Evolutionary conservation across 768 basidiomycete species (phyloP), one percentile per base, ranked within the genome.

Genomic region (Suillus lakei): DNA sequence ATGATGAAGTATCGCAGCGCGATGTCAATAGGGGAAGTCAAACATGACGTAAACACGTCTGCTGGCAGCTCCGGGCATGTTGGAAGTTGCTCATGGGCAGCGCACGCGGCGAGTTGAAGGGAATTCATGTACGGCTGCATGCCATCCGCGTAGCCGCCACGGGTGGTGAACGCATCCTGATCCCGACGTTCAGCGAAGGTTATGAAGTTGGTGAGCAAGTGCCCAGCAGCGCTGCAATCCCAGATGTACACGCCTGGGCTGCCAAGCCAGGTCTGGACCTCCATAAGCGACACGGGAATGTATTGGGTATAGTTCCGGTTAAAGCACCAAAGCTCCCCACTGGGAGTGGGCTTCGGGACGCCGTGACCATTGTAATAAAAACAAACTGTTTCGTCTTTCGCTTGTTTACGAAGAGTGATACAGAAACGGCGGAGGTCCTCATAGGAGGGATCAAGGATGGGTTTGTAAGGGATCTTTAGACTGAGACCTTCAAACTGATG

Each of bases 301-400:
- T 99, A 99, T 77, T 99, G 97, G 0, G 98, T 98, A 77, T 99
- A 99, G 70, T 88, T 92, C 72, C 90, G 85, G 78, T 99, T 99
- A 82, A 99, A 99, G 63, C 98, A 96, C 98, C 98, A 99, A 61
- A 99, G 85, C 78, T 99, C 98, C 28, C 98, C 93, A 68, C 93
- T 96, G 0, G 92, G 84, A 0, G 98, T 99, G 13, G 98, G 98
- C 72, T 94, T 96, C 2, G 97, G 97, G 26, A 99, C 98, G 28
- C 98, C 98, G 67, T 99, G 98, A 3, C 98, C 98, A 68, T 99
- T 99, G 80, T 99, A 99, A 78, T 99, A 95, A 78, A 99, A 97
- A 34, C 98, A 82, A 8, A 95, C 90, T 2, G 98, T 90, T 73
- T 99, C 98, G 43, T 96, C 92, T 76, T 95, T 95, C 1, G 97